Conservation (phyloP, 306 rosid genomes). For the Pterocarpus santalinus region DNA sequence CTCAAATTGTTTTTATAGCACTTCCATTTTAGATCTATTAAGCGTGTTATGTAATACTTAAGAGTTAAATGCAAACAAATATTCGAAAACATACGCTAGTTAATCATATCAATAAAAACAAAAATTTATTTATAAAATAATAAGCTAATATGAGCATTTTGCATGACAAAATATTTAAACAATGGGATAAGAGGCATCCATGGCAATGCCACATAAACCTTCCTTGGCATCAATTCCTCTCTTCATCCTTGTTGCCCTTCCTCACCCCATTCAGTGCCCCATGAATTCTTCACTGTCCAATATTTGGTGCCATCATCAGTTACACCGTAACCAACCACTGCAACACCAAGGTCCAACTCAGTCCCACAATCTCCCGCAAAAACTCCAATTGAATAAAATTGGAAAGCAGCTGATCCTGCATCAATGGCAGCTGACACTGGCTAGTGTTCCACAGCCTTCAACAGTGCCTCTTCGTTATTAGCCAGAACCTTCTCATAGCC, state of each 20-base stretch:
- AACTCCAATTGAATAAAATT: slow-evolving; percentile 40
- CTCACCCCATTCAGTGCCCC: slow-evolving; percentile 48
- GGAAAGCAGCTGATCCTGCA: neutral
- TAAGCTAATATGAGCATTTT: too few species aligned
- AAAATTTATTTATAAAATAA: too few species aligned
- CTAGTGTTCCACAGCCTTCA: slow-evolving; percentile 43
- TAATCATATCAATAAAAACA: too few species aligned
- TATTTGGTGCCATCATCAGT: slow-evolving; percentile 34
- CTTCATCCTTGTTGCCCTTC: slow-evolving; percentile 41
- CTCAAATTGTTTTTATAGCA: too few species aligned
- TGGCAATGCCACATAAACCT: slow-evolving; percentile 50
- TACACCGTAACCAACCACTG: slow-evolving; percentile 36
- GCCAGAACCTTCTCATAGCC: slow-evolving; percentile 42
- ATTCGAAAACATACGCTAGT: too few species aligned
- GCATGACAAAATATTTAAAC: neutral
- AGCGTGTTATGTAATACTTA: too few species aligned
- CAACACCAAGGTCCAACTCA: slow-evolving; percentile 11
- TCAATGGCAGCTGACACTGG: slow-evolving; percentile 37
- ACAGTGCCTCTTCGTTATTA: slow-evolving; percentile 19
- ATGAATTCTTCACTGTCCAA: slow-evolving; percentile 48
- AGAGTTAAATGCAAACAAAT: too few species aligned
- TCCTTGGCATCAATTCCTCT: slow-evolving; percentile 6
- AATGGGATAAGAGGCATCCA: slow-evolving; percentile 39
- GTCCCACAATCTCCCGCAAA: slow-evolving; percentile 26
- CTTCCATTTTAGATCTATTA: too few species aligned